A percentile compares a stretch with the other conserved stretches of the same genome.
phyloP scores from a whole-genome alignment of 2,329 filamentous ascomycete genomes.

The Periconia digitata region DNA sequence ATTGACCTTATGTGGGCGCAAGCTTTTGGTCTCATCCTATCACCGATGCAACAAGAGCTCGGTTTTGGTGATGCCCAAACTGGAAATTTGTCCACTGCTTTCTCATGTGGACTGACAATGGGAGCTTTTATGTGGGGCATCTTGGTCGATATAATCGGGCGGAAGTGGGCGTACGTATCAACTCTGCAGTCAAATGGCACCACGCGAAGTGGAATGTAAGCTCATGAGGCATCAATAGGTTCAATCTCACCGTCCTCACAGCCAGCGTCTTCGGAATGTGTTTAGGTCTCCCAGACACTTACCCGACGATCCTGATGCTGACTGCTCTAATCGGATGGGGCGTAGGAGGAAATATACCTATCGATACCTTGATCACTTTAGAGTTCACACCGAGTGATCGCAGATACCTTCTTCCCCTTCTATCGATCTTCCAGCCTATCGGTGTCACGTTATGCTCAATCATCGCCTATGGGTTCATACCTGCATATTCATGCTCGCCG shows the following conservation, averaged over 20 bases:
- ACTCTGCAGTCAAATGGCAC: too few species aligned
- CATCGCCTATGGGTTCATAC: conserved; percentile 58
- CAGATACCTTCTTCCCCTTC: conserved; percentile 54
- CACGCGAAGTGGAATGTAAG: too few species aligned
- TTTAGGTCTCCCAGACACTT: conserved; percentile 53
- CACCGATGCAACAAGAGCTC: too few species aligned
- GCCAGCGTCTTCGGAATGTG: conserved; percentile 57
- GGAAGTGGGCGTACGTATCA: too few species aligned
- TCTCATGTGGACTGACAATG: too few species aligned
- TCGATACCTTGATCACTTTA: conserved; percentile 58
- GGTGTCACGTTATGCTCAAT: conserved; percentile 56
- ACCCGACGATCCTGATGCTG: conserved; percentile 55
- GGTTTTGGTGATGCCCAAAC: too few species aligned
- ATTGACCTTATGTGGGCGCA: too few species aligned
- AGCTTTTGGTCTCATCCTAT: too few species aligned
- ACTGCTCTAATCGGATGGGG: conserved; percentile 59
- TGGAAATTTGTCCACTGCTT: too few species aligned
- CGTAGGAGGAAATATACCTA: conserved; percentile 57
- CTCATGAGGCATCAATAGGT: too few species aligned
- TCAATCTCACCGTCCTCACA: conserved; percentile 61
- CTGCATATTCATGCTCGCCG: conserved; percentile 53
- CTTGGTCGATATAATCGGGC: too few species aligned
- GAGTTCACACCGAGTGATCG: conserved; percentile 58
- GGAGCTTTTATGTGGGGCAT: too few species aligned
- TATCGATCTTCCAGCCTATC: conserved; percentile 60